phyloP scores from a whole-genome alignment of 345 rosid genomes.

The Excoecaria agallocha region DNA sequence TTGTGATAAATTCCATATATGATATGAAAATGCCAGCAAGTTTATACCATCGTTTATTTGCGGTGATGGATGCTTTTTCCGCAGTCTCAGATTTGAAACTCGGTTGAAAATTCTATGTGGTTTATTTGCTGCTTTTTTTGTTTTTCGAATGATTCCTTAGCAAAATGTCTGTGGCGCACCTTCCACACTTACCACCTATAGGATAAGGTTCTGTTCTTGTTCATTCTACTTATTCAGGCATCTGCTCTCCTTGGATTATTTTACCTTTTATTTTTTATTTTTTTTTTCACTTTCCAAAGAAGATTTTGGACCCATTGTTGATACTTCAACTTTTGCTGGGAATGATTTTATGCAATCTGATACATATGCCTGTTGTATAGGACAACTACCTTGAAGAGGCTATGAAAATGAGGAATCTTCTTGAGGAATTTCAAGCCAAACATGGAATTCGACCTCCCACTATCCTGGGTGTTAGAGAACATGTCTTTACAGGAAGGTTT shows the following conservation, averaged over 20 bases:
- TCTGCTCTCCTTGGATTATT: not conserved
- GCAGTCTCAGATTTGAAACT: no score
- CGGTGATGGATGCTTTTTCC: not conserved
- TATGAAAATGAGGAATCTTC: constrained; percentile 95
- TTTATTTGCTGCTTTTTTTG: not conserved
- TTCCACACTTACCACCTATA: not conserved
- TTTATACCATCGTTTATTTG: not conserved
- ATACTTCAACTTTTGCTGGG: not conserved
- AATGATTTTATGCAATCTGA: not conserved
- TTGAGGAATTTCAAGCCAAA: constrained; percentile 82
- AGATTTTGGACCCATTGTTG: not conserved
- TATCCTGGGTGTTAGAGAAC: constrained; percentile 93
- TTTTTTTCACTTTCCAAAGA: not conserved
- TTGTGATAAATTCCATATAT: not conserved
- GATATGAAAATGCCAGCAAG: not conserved
- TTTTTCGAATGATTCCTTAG: not conserved
- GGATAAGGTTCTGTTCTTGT: not conserved
- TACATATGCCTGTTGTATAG: constrained; percentile 37
- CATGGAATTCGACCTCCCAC: constrained; percentile 97
- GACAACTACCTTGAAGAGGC: constrained; percentile 99
- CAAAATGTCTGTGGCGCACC: not conserved
- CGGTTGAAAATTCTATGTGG: not conserved
- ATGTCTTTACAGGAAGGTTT: constrained; percentile 96
- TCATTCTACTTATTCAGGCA: not conserved
- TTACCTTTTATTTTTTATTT: not conserved